phyloP scores from a whole-genome alignment of 2,329 filamentous ascomycete genomes.

The Myotisia sp. region DNA sequence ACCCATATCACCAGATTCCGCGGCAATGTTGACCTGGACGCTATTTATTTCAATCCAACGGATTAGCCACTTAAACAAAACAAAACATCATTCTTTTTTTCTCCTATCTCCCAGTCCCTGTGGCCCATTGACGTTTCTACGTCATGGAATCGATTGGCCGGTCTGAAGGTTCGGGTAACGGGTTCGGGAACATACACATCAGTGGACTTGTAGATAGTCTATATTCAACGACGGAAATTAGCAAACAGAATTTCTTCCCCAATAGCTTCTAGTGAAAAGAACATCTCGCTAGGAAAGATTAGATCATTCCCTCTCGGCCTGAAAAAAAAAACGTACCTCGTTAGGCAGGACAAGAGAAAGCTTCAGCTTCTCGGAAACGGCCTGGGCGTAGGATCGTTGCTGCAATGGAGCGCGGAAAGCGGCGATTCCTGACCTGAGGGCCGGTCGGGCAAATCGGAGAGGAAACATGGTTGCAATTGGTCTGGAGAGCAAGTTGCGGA shows the following conservation, averaged over 20 bases:
- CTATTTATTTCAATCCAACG: constrained; percentile 41
- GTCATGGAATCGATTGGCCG: not conserved
- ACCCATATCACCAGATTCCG: constrained; percentile 98
- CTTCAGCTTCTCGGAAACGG: constrained; percentile 88
- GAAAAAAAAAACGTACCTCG: constrained; percentile 87
- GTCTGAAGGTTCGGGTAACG: constrained; percentile 4
- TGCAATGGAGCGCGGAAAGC: constrained; percentile 61
- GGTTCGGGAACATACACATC: constrained; percentile 46
- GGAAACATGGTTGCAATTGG: constrained; percentile 59
- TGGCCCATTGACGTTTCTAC: not conserved
- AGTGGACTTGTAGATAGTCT: constrained; percentile 56
- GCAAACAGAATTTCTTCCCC: constrained; percentile 7
- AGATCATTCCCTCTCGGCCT: too few species aligned
- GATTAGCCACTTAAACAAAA: constrained; percentile 7
- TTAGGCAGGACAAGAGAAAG: constrained; percentile 94
- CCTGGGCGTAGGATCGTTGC: constrained; percentile 83
- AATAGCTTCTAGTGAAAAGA: too few species aligned
- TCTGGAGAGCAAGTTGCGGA: constrained; percentile 12
- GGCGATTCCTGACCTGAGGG: constrained; percentile 61
- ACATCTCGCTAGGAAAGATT: too few species aligned
- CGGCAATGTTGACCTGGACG: constrained; percentile 96
- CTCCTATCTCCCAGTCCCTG: not conserved
- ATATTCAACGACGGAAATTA: constrained; percentile 15
- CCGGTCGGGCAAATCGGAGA: constrained; percentile 79
- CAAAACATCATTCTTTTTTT: not conserved